A percentile compares a stretch with the other conserved stretches of the same genome.
These are phyloP conservation scores for Lachnellula cervina DNA, from an alignment of 2,329 filamentous ascomycete species.

Conservation along the genomic window DNA sequence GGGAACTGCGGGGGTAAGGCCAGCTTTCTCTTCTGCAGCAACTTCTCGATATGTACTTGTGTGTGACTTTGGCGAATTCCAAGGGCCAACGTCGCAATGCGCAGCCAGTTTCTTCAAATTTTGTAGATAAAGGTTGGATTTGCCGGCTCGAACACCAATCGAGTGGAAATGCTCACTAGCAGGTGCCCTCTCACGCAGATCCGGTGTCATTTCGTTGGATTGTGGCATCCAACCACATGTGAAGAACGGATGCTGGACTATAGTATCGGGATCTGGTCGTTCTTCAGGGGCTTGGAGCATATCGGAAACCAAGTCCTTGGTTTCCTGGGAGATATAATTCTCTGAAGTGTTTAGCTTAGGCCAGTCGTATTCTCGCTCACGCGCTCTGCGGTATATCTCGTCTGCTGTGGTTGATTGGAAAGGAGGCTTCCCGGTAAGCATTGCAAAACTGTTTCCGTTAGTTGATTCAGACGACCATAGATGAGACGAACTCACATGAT, in stretches of 20 bases:
- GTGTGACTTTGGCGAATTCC: slow-evolving; percentile 42
- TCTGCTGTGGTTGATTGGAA: slow-evolving; percentile 90
- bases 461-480: slow-evolving; percentile 5
- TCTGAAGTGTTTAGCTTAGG: slow-evolving; percentile 60
- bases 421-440: slow-evolving; percentile 92
- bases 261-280: slow-evolving; percentile 69
- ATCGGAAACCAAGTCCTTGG: slow-evolving; percentile 71
- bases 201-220: slow-evolving; percentile 52
- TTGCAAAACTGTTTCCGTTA: slow-evolving; percentile 65
- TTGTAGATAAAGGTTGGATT: slow-evolving; percentile 34
- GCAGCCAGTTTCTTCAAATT: slow-evolving; percentile 55
- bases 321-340: slow-evolving; percentile 68
- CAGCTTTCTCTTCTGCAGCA: slow-evolving; percentile 62
- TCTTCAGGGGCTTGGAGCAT: slow-evolving; percentile 72
- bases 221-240: slow-evolving; percentile 68
- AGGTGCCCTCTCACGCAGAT: slow-evolving; percentile 53
- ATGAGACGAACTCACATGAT: slow-evolving; percentile 61
- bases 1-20: slow-evolving; percentile 58
- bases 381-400: slow-evolving; percentile 72
- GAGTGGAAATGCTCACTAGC: slow-evolving; percentile 52
- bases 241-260: slow-evolving; percentile 78
- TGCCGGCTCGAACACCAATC: slow-evolving; percentile 40
- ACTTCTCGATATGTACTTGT: slow-evolving; percentile 57
- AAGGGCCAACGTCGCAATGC: slow-evolving; percentile 55
- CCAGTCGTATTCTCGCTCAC: slow-evolving; percentile 74